Conservation (phyloP, 2,329 filamentous ascomycete species). For the Blumeria hordei region DNA sequence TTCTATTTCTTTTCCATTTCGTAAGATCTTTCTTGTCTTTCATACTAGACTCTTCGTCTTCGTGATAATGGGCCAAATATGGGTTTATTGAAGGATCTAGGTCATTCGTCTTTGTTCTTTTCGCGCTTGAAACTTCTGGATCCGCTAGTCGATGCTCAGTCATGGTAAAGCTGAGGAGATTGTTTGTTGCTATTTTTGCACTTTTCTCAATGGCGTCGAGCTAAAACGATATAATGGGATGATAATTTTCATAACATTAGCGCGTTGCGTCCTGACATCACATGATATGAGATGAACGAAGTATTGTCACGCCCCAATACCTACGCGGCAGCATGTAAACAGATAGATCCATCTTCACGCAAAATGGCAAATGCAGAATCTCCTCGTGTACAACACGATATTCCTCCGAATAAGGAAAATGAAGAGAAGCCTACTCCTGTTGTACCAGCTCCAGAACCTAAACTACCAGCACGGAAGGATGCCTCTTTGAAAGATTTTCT, state of each 20-base stretch:
- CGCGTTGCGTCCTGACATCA: no score
- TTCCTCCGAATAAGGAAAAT: slow-evolving; percentile 9
- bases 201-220: no score
- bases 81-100: slow-evolving; percentile 42
- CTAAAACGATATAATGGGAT: no score
- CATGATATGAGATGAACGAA: no score
- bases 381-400: slow-evolving; percentile 12
- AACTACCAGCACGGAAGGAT: slow-evolving; percentile 66
- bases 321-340: not conserved
- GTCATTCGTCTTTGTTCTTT: slow-evolving; percentile 19
- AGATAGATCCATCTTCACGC: no score
- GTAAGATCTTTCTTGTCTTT: slow-evolving; percentile 22
- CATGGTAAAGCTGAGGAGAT: slow-evolving; percentile 18
- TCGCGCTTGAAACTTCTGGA: slow-evolving; percentile 22
- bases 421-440: slow-evolving; percentile 20
- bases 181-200: not conserved
- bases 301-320: not conserved
- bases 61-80: slow-evolving; percentile 78
- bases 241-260: no score
- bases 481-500: slow-evolving; percentile 79
- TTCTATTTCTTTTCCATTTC: slow-evolving; percentile 51
- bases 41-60: slow-evolving; percentile 18
- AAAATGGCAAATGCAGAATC: slow-evolving; percentile 14
- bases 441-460: slow-evolving; percentile 29
- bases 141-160: slow-evolving; percentile 30